Conservation (phyloP, 1,284 basidiomycete species). For the Ganoderma multipileum region DNA sequence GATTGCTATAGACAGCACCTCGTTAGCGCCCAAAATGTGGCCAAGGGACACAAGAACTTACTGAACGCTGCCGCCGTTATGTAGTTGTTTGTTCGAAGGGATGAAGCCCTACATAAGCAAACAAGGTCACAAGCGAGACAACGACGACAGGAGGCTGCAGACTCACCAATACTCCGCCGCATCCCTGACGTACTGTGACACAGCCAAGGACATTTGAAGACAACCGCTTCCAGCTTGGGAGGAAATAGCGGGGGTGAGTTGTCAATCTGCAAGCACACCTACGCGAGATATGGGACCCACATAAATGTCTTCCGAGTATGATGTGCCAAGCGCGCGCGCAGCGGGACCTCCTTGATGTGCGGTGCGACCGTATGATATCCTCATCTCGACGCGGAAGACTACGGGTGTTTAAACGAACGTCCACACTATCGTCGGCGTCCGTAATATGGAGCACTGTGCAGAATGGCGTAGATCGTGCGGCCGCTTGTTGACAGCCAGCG, state of each 20-base stretch:
- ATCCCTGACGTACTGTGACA: constrained; percentile 12
- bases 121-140: constrained; percentile 21
- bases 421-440: not conserved
- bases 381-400: not conserved
- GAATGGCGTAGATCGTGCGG: not conserved
- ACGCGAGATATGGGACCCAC: not conserved
- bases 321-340: not conserved
- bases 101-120: constrained; percentile 18
- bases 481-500: not conserved
- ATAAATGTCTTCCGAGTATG: not conserved
- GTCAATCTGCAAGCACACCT: not conserved
- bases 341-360: not conserved
- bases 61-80: constrained; percentile 19
- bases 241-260: not conserved
- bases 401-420: not conserved
- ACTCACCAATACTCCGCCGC: constrained; percentile 28
- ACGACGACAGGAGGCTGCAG: not conserved
- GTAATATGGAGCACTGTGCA: not conserved
- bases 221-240: not conserved
- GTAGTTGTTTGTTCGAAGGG: constrained; percentile 21
- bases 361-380: not conserved
- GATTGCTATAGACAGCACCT: constrained; percentile 17
- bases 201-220: not conserved
- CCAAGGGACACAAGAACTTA: constrained; percentile 2
- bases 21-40: not conserved